Conservation (phyloP, 1,284 basidiomycete genomes). For the Melampsora americana region DNA sequence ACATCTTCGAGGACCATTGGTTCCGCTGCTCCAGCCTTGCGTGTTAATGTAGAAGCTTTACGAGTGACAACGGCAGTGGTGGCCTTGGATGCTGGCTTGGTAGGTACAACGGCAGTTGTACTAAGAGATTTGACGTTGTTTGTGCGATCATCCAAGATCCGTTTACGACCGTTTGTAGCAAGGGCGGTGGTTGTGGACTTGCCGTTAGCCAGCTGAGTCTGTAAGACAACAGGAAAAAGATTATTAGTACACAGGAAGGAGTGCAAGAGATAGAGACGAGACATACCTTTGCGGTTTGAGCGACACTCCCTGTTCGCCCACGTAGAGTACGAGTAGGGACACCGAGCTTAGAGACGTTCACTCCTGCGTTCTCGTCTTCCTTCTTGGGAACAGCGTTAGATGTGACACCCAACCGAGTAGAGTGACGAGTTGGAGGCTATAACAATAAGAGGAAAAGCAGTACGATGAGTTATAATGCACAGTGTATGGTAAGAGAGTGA, state of each 20-base stretch:
- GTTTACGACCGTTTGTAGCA: conserved; percentile 20
- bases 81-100: neutral
- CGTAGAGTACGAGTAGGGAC: conserved; percentile 5
- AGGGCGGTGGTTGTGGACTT: conserved; percentile 7
- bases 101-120: neutral
- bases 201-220: neutral
- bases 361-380: conserved; percentile 38
- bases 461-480: neutral
- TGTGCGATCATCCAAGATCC: conserved; percentile 39
- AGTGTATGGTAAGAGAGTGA: neutral
- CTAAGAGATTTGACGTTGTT: conserved; percentile 24
- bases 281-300: conserved; percentile 19
- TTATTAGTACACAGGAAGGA: neutral
- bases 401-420: conserved; percentile 25
- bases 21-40: neutral
- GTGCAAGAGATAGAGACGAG: neutral
- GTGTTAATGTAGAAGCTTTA: conserved; percentile 16
- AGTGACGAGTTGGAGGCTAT: conserved; percentile 42
- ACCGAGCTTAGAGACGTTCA: neutral
- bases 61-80: conserved; percentile 11
- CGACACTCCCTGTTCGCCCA: conserved; percentile 12
- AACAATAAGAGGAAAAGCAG: neutral
- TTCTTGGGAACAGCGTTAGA: conserved; percentile 11
- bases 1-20: conserved; percentile 33
- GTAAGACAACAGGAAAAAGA: neutral